Percentiles rank a stretch among this genome's conserved stretches.
Conservation (phyloP, 352 stramenopile species). For the Vaucheria bursata region DNA sequence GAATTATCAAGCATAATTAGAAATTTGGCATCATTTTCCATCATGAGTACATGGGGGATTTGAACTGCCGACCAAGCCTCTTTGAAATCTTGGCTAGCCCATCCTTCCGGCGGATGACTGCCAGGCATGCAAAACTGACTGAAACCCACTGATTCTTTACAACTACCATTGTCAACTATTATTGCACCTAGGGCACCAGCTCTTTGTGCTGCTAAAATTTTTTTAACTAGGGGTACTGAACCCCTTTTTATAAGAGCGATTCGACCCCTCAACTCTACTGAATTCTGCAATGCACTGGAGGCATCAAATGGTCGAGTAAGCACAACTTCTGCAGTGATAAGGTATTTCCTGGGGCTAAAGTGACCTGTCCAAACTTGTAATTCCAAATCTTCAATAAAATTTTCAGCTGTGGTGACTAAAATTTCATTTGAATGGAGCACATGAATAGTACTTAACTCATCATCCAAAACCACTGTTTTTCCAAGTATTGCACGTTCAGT, state of each 20-base stretch:
- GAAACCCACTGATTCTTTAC: conserved; percentile 12
- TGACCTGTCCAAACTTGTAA: conserved; percentile 35
- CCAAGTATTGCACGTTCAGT: conserved; percentile 14
- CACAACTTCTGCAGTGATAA: conserved; percentile 36
- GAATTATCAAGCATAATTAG: conserved; percentile 5
- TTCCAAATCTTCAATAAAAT: neutral
- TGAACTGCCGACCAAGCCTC: conserved; percentile 19
- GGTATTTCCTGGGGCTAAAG: conserved; percentile 24
- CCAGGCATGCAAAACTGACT: conserved; percentile 40
- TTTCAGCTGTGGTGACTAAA: neutral
- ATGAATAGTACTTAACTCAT: neutral
- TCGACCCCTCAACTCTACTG: conserved; percentile 13
- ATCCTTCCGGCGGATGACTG: conserved; percentile 25
- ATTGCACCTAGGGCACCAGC: conserved; percentile 39
- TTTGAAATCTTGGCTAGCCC: conserved; percentile 25
- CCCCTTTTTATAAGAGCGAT: conserved; percentile 30
- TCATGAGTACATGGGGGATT: conserved; percentile 34
- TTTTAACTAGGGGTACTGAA: conserved; percentile 24
- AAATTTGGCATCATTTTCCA: conserved; percentile 13
- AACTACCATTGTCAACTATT: conserved; percentile 31
- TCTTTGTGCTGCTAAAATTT: conserved; percentile 34
- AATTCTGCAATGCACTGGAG: conserved; percentile 14
- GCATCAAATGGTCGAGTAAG: conserved; percentile 22
- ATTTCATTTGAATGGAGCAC: conserved; percentile 1
- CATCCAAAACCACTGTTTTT: conserved; percentile 27